Percentiles rank a stretch among this genome's conserved stretches.
Evolutionary conservation across 2,329 filamentous ascomycete genomes (phyloP).

Genomic region (Metarhizium guizhouense): DNA sequence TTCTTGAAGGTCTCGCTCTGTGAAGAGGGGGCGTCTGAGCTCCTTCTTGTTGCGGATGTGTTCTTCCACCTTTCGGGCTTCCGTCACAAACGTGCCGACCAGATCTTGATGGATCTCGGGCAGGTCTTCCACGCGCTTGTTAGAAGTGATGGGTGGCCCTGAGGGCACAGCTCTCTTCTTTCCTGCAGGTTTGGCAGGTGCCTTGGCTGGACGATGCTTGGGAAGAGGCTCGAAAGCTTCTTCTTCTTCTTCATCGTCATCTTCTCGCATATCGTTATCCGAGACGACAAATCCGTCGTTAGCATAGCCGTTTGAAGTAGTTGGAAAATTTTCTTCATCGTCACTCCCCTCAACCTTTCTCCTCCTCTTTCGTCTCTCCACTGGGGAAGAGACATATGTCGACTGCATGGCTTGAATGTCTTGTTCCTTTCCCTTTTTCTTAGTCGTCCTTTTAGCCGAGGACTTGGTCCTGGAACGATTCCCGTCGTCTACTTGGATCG

Average conservation of each 20-base stretch:
- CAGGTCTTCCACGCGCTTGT: slow-evolving; percentile 44
- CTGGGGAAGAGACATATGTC: slow-evolving; percentile 44
- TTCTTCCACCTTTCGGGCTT: slow-evolving; percentile 53
- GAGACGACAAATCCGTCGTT: slow-evolving; percentile 41
- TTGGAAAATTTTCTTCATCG: slow-evolving; percentile 28
- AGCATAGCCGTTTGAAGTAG: slow-evolving; percentile 37
- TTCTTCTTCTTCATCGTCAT: slow-evolving; percentile 26
- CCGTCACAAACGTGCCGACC: slow-evolving; percentile 54
- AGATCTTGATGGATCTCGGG: slow-evolving; percentile 53
- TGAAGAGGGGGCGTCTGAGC: slow-evolving; percentile 54
- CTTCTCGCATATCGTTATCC: slow-evolving; percentile 23
- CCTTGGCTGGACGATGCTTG: slow-evolving; percentile 27
- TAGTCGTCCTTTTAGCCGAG: slow-evolving; percentile 25
- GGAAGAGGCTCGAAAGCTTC: slow-evolving; percentile 38
- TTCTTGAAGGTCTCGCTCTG: slow-evolving; percentile 57
- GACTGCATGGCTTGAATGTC: slow-evolving; percentile 32
- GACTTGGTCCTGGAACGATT: slow-evolving; percentile 21
- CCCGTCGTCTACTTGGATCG: slow-evolving; percentile 27
- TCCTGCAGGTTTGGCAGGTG: slow-evolving; percentile 11
- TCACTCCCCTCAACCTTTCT: slow-evolving; percentile 17
- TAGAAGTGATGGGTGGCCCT: slow-evolving; percentile 50
- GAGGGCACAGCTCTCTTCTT: slow-evolving; percentile 12
- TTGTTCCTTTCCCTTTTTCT: slow-evolving; percentile 25
- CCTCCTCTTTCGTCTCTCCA: slow-evolving; percentile 25
- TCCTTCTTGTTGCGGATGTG: slow-evolving; percentile 50